Conservation (phyloP, 2,329 filamentous ascomycete genomes). For the Coleophoma crateriformis region DNA sequence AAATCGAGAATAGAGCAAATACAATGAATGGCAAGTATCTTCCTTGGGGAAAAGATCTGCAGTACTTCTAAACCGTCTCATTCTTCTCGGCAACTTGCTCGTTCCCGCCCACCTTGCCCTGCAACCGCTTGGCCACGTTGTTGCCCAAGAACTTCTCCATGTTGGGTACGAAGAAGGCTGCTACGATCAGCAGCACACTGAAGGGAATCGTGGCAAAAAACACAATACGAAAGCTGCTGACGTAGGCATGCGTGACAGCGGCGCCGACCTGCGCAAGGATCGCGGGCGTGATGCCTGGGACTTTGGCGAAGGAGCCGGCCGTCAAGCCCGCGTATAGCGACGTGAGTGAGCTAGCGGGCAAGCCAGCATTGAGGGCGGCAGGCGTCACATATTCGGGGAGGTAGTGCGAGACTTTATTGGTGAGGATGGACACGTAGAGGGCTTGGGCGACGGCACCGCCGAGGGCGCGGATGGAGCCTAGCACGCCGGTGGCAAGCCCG, state of each 20-base stretch:
- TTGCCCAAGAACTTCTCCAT: slow-evolving; percentile 28
- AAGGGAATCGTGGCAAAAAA: slow-evolving; percentile 31
- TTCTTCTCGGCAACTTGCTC: background rate
- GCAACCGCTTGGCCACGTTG: slow-evolving; percentile 28
- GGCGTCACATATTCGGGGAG: slow-evolving; percentile 26
- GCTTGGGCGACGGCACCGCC: slow-evolving; percentile 28
- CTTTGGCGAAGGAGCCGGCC: slow-evolving; percentile 20
- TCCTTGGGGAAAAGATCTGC: background rate
- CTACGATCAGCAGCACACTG: slow-evolving; percentile 25
- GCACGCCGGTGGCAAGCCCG: slow-evolving; percentile 29
- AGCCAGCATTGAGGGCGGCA: slow-evolving; percentile 30
- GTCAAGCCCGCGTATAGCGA: slow-evolving; percentile 29
- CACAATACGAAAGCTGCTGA: slow-evolving; percentile 28
- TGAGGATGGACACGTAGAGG: slow-evolving; percentile 29
- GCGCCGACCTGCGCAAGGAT: slow-evolving; percentile 24
- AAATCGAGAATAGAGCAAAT: too few species aligned
- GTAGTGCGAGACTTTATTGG: slow-evolving; percentile 25
- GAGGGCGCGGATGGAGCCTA: slow-evolving; percentile 30
- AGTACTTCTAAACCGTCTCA: background rate
- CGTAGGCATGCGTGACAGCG: slow-evolving; percentile 29
- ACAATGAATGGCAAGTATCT: too few species aligned
- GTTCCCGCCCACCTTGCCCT: slow-evolving; percentile 6
- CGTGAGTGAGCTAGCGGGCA: slow-evolving; percentile 28
- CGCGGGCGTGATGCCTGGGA: slow-evolving; percentile 25
- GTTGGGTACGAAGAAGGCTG: slow-evolving; percentile 26